A percentile compares a stretch with the other conserved stretches of the same genome.
Conservation (phyloP, 768 basidiomycete genomes). For the Lentinula detonsa region DNA sequence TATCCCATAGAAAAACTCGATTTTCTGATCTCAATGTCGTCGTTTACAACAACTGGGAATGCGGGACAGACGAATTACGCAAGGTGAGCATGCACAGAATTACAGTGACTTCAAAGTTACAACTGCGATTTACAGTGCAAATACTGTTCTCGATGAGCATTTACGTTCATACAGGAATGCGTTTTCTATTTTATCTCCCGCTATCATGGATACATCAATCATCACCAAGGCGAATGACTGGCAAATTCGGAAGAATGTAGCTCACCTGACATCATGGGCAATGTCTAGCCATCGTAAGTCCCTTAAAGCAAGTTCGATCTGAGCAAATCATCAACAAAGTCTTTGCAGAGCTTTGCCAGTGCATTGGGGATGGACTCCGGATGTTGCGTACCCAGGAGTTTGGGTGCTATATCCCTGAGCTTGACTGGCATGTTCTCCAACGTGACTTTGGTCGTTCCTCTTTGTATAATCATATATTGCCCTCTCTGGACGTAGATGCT, state of each 20-base stretch:
- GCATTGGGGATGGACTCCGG: background rate
- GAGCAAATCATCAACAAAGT: too few species aligned
- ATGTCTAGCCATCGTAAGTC: background rate
- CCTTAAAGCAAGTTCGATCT: background rate
- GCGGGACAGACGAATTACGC: constrained; percentile 2
- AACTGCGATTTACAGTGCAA: background rate
- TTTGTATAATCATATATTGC: background rate
- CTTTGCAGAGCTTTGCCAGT: background rate
- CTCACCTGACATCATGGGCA: background rate
- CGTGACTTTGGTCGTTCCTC: background rate
- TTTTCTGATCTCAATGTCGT: background rate
- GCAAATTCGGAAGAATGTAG: background rate
- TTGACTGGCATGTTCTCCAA: background rate
- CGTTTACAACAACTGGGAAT: background rate
- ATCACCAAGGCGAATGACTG: background rate
- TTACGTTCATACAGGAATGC: background rate
- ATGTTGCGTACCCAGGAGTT: background rate
- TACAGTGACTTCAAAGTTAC: background rate
- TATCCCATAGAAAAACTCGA: background rate
- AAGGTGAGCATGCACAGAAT: background rate
- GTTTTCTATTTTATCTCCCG: background rate
- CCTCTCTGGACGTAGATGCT: too few species aligned
- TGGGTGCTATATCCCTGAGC: background rate
- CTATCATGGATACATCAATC: background rate
- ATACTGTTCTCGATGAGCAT: background rate